Evolutionary conservation across 306 rosid genomes (phyloP).

Genomic region (Abrus pulchellus): DNA sequence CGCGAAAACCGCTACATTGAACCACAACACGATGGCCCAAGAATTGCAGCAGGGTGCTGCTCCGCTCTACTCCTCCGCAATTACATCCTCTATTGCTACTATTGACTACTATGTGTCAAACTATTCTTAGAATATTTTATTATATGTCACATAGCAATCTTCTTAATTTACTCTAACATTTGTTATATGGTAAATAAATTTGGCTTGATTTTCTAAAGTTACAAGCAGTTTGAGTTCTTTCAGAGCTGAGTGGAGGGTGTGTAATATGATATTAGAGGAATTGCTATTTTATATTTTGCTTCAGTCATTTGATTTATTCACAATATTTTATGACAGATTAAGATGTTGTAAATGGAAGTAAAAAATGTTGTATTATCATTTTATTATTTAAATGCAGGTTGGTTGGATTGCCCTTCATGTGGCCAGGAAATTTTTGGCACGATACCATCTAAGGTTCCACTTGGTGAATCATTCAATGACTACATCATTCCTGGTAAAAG

Average conservation of each 20-base stretch:
- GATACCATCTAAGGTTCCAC: conserved; percentile 99
- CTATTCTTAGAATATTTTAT: conserved; percentile 18
- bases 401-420: conserved; percentile 92
- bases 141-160: conserved; percentile 14
- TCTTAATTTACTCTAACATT: conserved; percentile 15
- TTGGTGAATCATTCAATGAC: conserved; percentile 86
- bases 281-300: conserved; percentile 30
- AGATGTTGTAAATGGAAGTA: conserved; percentile 18
- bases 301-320: conserved; percentile 33
- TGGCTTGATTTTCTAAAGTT: conserved; percentile 10
- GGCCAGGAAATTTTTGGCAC: conserved; percentile 83
- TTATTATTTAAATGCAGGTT: conserved; percentile 68
- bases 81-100: too few species aligned
- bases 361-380: conserved; percentile 24
- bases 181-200: conserved; percentile 28
- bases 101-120: not conserved
- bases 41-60: too few species aligned
- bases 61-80: too few species aligned
- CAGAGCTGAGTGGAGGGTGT: conserved; percentile 26
- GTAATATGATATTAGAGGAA: not conserved
- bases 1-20: too few species aligned
- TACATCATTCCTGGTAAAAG: conserved; percentile 89
- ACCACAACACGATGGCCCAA: too few species aligned
- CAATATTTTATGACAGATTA: conserved; percentile 27
- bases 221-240: conserved; percentile 19